Conservation (phyloP, 2,329 filamentous ascomycete species). For the Arachnomyces sp. region DNA sequence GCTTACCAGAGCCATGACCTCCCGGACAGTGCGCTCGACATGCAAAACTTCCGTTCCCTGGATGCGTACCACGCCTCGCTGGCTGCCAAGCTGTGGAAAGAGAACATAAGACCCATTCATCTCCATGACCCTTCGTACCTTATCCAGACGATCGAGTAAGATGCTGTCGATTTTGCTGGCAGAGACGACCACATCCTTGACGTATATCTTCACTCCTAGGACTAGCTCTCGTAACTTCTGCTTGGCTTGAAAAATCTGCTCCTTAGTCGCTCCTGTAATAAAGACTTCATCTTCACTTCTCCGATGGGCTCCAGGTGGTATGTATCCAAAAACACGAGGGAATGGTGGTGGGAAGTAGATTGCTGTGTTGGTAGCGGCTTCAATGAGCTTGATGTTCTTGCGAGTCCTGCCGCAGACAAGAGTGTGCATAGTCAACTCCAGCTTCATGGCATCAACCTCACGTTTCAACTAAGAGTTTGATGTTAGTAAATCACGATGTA, state of each 20-base stretch:
- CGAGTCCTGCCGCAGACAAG: conserved; percentile 86
- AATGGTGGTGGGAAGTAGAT: conserved; percentile 98
- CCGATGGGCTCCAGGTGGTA: conserved; percentile 68
- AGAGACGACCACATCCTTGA: conserved; percentile 87
- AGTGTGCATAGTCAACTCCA: conserved; percentile 82
- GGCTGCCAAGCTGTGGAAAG: conserved; percentile 78
- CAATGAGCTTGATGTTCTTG: conserved; percentile 96
- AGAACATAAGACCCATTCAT: conserved; percentile 92
- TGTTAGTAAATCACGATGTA: conserved; percentile 13
- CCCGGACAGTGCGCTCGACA: conserved; percentile 87
- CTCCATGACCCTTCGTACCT: conserved; percentile 96
- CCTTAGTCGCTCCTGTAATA: conserved; percentile 81
- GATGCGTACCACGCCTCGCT: conserved; percentile 75
- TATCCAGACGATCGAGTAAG: conserved; percentile 80
- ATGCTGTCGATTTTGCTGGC: conserved; percentile 93
- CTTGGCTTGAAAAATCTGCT: conserved; percentile 82
- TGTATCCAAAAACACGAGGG: conserved; percentile 83
- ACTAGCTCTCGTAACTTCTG: conserved; percentile 83
- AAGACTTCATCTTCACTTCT: conserved; percentile 85
- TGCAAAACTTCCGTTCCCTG: conserved; percentile 90
- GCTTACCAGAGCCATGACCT: conserved; percentile 88
- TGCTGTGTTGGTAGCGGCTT: conserved; percentile 88
- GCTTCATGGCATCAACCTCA: conserved; percentile 65
- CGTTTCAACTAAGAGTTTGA: conserved; percentile 41
- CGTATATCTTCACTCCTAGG: conserved; percentile 67